Percentiles rank a stretch among this genome's conserved stretches.
Conservation (phyloP, 768 basidiomycete genomes). For the Tulasnella calospora region DNA sequence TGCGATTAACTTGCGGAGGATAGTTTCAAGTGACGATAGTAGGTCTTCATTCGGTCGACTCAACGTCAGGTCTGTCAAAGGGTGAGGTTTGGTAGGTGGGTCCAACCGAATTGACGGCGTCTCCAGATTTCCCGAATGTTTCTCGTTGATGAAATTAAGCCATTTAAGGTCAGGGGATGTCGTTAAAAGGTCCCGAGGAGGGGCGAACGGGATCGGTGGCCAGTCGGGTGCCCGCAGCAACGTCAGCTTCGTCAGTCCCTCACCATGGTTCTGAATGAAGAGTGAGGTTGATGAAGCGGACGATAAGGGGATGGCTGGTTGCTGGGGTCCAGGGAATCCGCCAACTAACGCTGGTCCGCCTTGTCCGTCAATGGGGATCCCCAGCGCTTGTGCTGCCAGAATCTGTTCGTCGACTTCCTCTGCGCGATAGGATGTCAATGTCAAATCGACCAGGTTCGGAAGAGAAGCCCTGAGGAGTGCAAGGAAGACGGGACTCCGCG, state of each 20-base stretch:
- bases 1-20: neutral
- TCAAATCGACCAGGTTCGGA: conserved; percentile 58
- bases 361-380: neutral
- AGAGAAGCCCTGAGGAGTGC: conserved; percentile 56
- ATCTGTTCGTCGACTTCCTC: conserved; percentile 51
- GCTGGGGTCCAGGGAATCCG: conserved; percentile 33
- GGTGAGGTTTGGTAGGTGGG: conserved; percentile 17
- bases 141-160: conserved; percentile 5
- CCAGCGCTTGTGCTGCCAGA: conserved; percentile 48
- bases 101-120: conserved; percentile 13
- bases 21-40: conserved; percentile 1
- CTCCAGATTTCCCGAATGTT: conserved; percentile 7
- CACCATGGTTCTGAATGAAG: conserved; percentile 27
- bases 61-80: conserved; percentile 3
- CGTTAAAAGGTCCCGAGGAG: conserved; percentile 2
- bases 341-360: conserved; percentile 17
- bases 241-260: conserved; percentile 22
- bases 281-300: conserved; percentile 30
- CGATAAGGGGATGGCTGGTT: conserved; percentile 48
- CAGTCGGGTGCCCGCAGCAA: conserved; percentile 24
- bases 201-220: conserved; percentile 27
- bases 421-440: conserved; percentile 65
- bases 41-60: conserved; percentile 16
- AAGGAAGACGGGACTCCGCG: conserved; percentile 58
- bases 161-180: conserved; percentile 4